These are phyloP conservation scores for Beauveria medogensis DNA, from an alignment of 2,329 filamentous ascomycete genomes.

Conservation along the genomic window DNA sequence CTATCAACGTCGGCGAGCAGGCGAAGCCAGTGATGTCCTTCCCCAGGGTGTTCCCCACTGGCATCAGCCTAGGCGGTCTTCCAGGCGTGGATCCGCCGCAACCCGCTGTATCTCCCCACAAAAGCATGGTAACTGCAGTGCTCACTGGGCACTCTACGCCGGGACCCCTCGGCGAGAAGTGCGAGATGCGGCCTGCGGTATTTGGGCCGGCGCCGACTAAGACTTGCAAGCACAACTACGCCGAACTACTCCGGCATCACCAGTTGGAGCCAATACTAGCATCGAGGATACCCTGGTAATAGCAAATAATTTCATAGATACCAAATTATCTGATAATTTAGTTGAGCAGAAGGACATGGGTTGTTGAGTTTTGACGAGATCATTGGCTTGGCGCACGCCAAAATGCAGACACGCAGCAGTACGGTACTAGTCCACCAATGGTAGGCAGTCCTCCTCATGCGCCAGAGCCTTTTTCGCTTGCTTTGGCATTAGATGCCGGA, in stretches of 20 bases:
- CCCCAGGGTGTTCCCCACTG: conserved; percentile 6
- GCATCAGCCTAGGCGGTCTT: neutral
- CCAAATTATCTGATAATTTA: neutral
- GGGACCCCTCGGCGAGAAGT: conserved; percentile 6
- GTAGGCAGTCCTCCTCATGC: neutral
- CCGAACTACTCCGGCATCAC: conserved; percentile 6
- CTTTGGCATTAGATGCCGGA: too few relatives aligned
- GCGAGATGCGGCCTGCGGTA: neutral
- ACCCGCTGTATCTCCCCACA: conserved; percentile 3
- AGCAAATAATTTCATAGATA: neutral
- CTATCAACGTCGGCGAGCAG: neutral
- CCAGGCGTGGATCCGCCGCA: conserved; percentile 5
- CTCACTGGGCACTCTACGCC: neutral
- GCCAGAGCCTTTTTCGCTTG: neutral
- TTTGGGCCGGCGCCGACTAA: neutral
- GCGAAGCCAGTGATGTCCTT: neutral
- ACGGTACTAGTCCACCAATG: neutral
- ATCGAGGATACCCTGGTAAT: neutral
- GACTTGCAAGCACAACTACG: neutral
- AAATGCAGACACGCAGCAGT: neutral
- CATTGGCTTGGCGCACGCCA: neutral
- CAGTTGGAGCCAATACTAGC: neutral
- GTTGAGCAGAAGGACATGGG: neutral
- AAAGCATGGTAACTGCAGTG: neutral
- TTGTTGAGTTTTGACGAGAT: neutral